Conservation (phyloP, 352 stramenopile genomes). For the Phytophthora niederhauseri region DNA sequence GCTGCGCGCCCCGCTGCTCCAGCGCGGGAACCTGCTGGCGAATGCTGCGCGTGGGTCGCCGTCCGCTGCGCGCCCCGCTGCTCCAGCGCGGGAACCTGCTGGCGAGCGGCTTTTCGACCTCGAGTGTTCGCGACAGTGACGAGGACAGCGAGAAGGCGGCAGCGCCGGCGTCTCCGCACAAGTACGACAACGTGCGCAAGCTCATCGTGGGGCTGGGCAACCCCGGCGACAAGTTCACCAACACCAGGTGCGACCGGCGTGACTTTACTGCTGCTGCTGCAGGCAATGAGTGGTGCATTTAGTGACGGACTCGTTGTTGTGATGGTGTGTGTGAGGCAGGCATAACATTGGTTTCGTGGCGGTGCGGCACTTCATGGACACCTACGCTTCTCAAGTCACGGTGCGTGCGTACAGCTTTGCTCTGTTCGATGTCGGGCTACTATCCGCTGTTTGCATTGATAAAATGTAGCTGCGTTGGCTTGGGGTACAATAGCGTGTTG, state of each 20-base stretch:
- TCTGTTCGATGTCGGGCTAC: neutral
- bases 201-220: slow-evolving; percentile 88
- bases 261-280: neutral
- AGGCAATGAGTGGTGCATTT: neutral
- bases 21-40: slow-evolving; percentile 14
- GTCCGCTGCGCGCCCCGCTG: neutral
- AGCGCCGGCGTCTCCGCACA: slow-evolving; percentile 18
- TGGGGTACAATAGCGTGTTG: neutral
- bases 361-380: slow-evolving; percentile 68
- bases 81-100: slow-evolving; percentile 20
- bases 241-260: slow-evolving; percentile 55
- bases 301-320: neutral
- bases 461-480: neutral
- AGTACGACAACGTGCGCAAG: slow-evolving; percentile 80
- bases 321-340: slow-evolving; percentile 31
- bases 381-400: slow-evolving; percentile 66
- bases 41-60: slow-evolving; percentile 18
- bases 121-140: neutral
- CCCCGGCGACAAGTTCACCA: slow-evolving; percentile 80
- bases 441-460: neutral
- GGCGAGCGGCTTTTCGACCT: slow-evolving; percentile 18
- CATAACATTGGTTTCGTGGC: slow-evolving; percentile 84
- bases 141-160: neutral
- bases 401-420: slow-evolving; percentile 35
- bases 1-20: slow-evolving; percentile 3